A percentile compares a stretch with the other conserved stretches of the same genome.
Conservation (phyloP, 2,329 filamentous ascomycete genomes). For the Basipetospora sp. region DNA sequence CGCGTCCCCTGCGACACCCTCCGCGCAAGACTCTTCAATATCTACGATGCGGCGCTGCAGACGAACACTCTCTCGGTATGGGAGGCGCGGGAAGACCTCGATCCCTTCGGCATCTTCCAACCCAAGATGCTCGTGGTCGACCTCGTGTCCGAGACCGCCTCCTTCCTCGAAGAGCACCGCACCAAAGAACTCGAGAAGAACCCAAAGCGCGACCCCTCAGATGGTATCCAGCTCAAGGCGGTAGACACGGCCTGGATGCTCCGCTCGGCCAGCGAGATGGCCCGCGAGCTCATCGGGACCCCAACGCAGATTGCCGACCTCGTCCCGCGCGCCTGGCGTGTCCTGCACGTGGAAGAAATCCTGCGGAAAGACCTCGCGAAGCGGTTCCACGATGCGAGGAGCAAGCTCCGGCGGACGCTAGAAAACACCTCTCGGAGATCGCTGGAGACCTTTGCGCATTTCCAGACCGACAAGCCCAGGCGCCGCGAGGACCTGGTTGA, state of each 20-base stretch:
- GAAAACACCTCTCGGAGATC: too few species aligned
- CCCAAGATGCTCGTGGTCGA: constrained; percentile 5
- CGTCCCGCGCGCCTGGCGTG: constrained; percentile 18
- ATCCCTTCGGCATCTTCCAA: constrained; percentile 13
- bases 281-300: constrained; percentile 17
- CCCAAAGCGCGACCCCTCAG: too few species aligned
- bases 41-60: constrained; percentile 9
- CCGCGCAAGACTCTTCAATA: constrained; percentile 7
- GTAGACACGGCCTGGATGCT: constrained; percentile 1
- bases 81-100: constrained; percentile 10
- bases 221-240: constrained; percentile 3
- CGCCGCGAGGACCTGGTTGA: constrained; percentile 19
- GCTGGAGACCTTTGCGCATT: too few species aligned
- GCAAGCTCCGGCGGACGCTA: background rate
- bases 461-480: too few species aligned
- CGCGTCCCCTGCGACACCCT: constrained; percentile 4
- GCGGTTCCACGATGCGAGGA: constrained; percentile 13
- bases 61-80: constrained; percentile 13
- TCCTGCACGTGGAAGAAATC: constrained; percentile 25
- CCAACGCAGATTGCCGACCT: constrained; percentile 18
- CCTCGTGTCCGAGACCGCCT: background rate
- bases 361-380: constrained; percentile 18
- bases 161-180: background rate
- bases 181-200: too few species aligned
- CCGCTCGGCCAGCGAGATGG: constrained; percentile 12